phyloP scores from a whole-genome alignment of 1,139 yeast genomes.

The Yamadazyma atmosphaerica region DNA sequence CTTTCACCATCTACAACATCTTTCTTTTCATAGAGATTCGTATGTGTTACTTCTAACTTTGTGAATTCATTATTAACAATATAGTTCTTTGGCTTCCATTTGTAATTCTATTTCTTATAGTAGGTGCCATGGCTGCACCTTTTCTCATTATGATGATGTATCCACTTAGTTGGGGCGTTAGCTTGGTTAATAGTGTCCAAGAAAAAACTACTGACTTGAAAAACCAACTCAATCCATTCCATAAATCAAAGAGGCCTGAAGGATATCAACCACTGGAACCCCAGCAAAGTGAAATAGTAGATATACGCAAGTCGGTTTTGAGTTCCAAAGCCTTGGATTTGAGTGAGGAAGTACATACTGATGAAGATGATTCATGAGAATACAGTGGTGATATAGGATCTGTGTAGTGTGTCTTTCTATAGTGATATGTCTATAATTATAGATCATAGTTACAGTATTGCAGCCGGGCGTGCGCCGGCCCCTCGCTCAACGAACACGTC shows the following conservation, averaged over 20 bases:
- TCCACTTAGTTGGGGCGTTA: not conserved
- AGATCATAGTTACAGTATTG: too few relatives aligned
- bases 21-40: not conserved
- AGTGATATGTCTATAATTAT: too few relatives aligned
- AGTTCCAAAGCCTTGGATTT: not conserved
- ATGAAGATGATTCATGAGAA: not conserved
- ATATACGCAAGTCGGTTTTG: not conserved
- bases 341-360: not conserved
- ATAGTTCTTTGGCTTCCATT: not conserved
- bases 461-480: not conserved
- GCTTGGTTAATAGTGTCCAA: too few relatives aligned
- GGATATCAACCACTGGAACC: not conserved
- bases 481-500: not conserved
- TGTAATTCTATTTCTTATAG: not conserved
- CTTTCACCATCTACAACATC: not conserved
- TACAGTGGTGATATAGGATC: too few relatives aligned
- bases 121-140: not conserved
- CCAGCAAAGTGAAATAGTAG: not conserved
- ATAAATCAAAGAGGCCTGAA: not conserved
- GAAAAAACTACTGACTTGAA: too few relatives aligned
- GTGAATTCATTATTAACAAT: too few relatives aligned
- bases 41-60: slow-evolving; percentile 1
- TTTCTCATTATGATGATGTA: not conserved
- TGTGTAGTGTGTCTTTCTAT: too few relatives aligned
- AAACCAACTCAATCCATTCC: too few relatives aligned